Percentiles rank a stretch among this genome's conserved stretches.
These are phyloP conservation scores for Groenewaldozyma sp. DNA, from an alignment of 1,139 yeast species.

Conservation along the genomic window DNA sequence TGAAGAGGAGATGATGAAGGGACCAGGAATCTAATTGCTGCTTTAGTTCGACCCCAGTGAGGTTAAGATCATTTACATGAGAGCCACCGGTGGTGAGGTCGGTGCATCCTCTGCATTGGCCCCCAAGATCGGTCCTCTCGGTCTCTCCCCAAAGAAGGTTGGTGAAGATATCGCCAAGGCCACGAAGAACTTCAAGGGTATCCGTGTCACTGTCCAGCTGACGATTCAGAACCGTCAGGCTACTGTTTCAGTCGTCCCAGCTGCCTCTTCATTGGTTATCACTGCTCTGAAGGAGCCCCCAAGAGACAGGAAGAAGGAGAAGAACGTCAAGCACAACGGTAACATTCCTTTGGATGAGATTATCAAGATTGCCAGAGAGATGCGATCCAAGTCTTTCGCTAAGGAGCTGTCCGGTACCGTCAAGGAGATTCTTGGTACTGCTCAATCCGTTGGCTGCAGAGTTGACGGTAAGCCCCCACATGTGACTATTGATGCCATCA, in stretches of 20 bases:
- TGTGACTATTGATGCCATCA: constrained; percentile 58
- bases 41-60: constrained; percentile 76
- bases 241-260: constrained; percentile 96
- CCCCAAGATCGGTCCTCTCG: constrained; percentile 99
- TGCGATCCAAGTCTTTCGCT: constrained; percentile 97
- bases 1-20: background rate
- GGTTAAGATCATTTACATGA: constrained; percentile 96
- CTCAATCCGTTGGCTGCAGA: constrained; percentile 98
- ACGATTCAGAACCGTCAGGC: constrained; percentile 99
- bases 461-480: constrained; percentile 99
- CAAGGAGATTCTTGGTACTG: constrained; percentile 99
- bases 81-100: constrained; percentile 99
- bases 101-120: constrained; percentile 99
- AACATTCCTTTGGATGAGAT: constrained; percentile 96
- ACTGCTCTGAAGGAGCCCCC: constrained; percentile 99
- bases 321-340: constrained; percentile 99
- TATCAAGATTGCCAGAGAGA: constrained; percentile 94
- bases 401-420: constrained; percentile 94
- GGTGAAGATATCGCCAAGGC: constrained; percentile 99
- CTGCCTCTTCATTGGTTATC: constrained; percentile 98
- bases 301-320: constrained; percentile 99
- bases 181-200: constrained; percentile 98
- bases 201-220: constrained; percentile 97
- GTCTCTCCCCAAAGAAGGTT: constrained; percentile 99
- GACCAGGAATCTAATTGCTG: background rate